Evolutionary conservation across 2,329 filamentous ascomycete species (phyloP).

Genomic region (Colletotrichum tanaceti): DNA sequence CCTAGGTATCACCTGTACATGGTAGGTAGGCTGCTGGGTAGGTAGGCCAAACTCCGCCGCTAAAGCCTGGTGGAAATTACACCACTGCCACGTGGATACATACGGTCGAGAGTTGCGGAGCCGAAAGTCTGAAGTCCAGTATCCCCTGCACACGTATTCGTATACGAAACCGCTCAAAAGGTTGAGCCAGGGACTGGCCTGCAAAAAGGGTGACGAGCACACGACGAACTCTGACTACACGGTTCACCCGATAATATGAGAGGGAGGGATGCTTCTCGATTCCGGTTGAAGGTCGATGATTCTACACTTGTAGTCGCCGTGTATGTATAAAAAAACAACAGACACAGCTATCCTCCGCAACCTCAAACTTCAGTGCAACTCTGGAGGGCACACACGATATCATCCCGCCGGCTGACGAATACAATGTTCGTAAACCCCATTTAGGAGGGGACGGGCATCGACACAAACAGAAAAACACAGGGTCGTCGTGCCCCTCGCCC

Average conservation of each 20-base stretch:
- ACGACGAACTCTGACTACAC: conserved; percentile 22
- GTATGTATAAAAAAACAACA: background rate
- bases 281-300: background rate
- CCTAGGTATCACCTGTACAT: no score
- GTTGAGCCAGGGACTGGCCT: conserved; percentile 17
- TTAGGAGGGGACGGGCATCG: background rate
- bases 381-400: background rate
- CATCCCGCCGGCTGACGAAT: background rate
- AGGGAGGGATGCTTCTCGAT: background rate
- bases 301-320: no score
- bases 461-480: background rate
- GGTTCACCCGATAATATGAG: conserved; percentile 29
- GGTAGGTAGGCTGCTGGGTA: no score
- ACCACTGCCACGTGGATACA: conserved; percentile 30
- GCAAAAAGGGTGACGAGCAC: background rate
- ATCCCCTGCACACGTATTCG: no score
- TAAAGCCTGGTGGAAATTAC: background rate
- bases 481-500: background rate
- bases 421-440: background rate
- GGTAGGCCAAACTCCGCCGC: no score
- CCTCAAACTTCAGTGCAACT: no score
- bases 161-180: no score
- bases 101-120: conserved; percentile 5
- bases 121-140: background rate
- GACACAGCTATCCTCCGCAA: no score